These are phyloP conservation scores for Fusarium concolor DNA, from an alignment of 2,329 filamentous ascomycete genomes.

Conservation along the genomic window DNA sequence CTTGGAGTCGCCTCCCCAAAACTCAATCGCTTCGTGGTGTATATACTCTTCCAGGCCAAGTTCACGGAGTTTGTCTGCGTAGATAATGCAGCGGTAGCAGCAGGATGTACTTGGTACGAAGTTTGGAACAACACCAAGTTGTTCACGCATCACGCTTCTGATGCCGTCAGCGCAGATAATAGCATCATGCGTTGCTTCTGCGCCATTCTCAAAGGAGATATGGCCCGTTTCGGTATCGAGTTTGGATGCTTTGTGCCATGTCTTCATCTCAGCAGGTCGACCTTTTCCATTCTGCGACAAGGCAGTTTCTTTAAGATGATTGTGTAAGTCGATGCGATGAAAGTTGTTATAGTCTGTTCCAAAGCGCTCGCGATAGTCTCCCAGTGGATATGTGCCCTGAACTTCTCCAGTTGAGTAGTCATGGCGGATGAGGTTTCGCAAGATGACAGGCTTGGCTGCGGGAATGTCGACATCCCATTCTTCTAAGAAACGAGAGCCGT, in stretches of 20 bases:
- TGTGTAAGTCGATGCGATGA: slow-evolving; percentile 20
- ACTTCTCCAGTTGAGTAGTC: slow-evolving; percentile 18
- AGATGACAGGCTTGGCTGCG: slow-evolving; percentile 8
- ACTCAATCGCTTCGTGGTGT: slow-evolving; percentile 63
- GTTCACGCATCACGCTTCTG: slow-evolving; percentile 12
- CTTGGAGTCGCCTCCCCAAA: slow-evolving; percentile 68
- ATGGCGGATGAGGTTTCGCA: slow-evolving; percentile 21
- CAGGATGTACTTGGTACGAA: slow-evolving; percentile 12
- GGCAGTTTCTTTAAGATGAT: slow-evolving; percentile 11
- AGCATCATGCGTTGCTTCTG: slow-evolving; percentile 11
- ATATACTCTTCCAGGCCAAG: slow-evolving; percentile 14
- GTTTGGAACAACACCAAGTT: neutral
- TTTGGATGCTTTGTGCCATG: slow-evolving; percentile 10
- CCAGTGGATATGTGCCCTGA: slow-evolving; percentile 10
- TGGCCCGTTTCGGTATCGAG: slow-evolving; percentile 4
- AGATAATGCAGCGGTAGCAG: slow-evolving; percentile 19
- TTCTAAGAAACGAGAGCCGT: slow-evolving; percentile 71
- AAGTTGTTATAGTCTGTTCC: slow-evolving; percentile 24
- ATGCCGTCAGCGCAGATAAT: slow-evolving; percentile 22
- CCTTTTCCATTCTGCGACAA: neutral
- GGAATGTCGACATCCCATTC: slow-evolving; percentile 63
- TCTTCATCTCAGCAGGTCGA: neutral
- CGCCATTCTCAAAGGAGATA: slow-evolving; percentile 6
- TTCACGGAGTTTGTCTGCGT: slow-evolving; percentile 11
- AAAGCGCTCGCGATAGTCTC: slow-evolving; percentile 18